A percentile compares a stretch with the other conserved stretches of the same genome.
phyloP scores from a whole-genome alignment of 1,284 basidiomycete genomes.

The Porodaedalea pini region DNA sequence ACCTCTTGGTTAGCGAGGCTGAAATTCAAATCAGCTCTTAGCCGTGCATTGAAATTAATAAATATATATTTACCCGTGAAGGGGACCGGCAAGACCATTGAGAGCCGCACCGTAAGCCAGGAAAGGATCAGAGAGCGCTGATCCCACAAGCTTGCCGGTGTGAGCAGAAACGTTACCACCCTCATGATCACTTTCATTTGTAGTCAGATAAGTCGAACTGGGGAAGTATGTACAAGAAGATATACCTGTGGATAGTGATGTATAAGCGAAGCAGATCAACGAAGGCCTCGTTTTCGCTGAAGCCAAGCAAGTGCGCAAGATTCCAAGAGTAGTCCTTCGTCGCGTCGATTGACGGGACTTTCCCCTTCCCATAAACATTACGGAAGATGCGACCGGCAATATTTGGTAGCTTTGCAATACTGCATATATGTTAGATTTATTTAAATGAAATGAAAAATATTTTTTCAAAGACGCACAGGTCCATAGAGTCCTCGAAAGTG shows the following conservation, averaged over 20 bases:
- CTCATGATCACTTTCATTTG: slow-evolving; percentile 74
- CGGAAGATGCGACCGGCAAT: slow-evolving; percentile 97
- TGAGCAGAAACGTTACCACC: slow-evolving; percentile 99
- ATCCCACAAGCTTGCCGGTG: slow-evolving; percentile 94
- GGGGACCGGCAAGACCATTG: slow-evolving; percentile 94
- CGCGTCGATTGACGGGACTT: slow-evolving; percentile 85
- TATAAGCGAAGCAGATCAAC: slow-evolving; percentile 95
- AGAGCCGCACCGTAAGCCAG: slow-evolving; percentile 90
- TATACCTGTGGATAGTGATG: slow-evolving; percentile 90
- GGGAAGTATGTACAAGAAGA: slow-evolving; percentile 8
- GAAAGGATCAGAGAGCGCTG: slow-evolving; percentile 98
- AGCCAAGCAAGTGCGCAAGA: slow-evolving; percentile 88
- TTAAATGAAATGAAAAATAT: background rate
- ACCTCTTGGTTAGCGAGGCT: slow-evolving; percentile 95
- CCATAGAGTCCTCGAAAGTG: slow-evolving; percentile 95
- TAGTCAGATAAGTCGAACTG: background rate
- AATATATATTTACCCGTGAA: slow-evolving; percentile 63
- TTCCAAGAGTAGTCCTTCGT: slow-evolving; percentile 94
- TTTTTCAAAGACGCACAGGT: slow-evolving; percentile 52
- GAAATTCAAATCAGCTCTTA: background rate
- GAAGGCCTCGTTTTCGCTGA: slow-evolving; percentile 85
- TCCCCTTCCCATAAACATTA: slow-evolving; percentile 90
- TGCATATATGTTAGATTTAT: slow-evolving; percentile 28
- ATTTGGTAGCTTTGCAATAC: slow-evolving; percentile 95
- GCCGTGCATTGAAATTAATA: background rate